Base-by-base conservation (phyloP, 2,329 filamentous ascomycete species). In the Trichophyton benhamiae region DNA sequence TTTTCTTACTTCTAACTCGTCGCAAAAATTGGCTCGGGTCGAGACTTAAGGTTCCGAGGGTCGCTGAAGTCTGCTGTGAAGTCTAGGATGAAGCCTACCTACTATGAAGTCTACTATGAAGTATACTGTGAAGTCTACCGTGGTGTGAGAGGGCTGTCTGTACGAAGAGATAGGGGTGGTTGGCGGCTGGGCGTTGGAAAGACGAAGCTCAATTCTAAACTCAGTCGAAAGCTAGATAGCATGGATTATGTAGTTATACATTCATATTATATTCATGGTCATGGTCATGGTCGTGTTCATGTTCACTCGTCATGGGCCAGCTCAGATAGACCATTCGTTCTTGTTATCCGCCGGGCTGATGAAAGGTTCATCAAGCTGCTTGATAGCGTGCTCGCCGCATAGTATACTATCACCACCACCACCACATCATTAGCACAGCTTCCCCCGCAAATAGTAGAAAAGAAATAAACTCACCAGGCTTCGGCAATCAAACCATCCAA, bases 301-400 rank as follows among this genome's bases (percentile, higher is more conserved):
- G 17, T 53, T 53, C 49, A 33, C 4, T 13, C 30, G 20, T 63
- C 42, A 6, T 3, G 27, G 63, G 27, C 27, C 27, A 30, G 27
- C 41, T 75, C 74, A 87, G 64, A 87, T 74, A 59, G 83, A 85
- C 94, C 94, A 99, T 69, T 95, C 91, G 61, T 86, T 83, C 65
- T 78, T 78, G 71, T 91, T 82, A 68, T 96, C 92, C 22, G 81
- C 80, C 3, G 81, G 77, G 41, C 81, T 83, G 61, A 97, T 83
- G 71, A 99, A 97, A 0, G 94, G 91, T 76, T 96, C 90, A 68
- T 96, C 90, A 62, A 99, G 89, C 69, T 88, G 83, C 77, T 91
- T 95, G 70, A 99, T 95, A 2, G 92, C 94, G 75, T 95, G 84
- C 66, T 99, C 94, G 71, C 91, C 91, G 74, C 94, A 99, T 20